These are phyloP conservation scores for Suillus lakei DNA, from an alignment of 768 basidiomycete species.

Conservation along the genomic window DNA sequence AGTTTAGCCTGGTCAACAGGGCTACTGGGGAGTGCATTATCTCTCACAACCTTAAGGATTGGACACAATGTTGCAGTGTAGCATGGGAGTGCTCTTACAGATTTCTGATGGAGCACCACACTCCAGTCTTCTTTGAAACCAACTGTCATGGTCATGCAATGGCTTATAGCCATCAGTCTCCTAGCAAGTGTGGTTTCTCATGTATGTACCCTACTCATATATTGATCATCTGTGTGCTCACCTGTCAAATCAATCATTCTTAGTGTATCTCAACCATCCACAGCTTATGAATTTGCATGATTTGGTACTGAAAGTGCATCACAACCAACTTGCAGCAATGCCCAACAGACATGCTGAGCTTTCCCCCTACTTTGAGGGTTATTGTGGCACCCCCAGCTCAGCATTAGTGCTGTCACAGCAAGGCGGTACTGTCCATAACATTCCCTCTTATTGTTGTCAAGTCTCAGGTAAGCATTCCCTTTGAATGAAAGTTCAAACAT, in stretches of 20 bases:
- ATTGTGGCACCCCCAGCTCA: too few relatives aligned
- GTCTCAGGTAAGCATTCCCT: too few relatives aligned
- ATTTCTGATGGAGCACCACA: not conserved
- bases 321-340: not conserved
- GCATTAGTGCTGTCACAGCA: too few relatives aligned
- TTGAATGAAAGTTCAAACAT: too few relatives aligned
- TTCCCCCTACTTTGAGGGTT: too few relatives aligned
- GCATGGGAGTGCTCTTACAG: constrained; percentile 1
- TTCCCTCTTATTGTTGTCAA: too few relatives aligned
- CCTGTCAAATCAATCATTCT: not conserved
- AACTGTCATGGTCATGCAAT: not conserved
- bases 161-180: not conserved
- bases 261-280: not conserved
- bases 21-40: not conserved
- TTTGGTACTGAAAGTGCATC: not conserved
- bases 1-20: not conserved
- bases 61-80: not conserved
- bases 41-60: not conserved
- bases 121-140: not conserved
- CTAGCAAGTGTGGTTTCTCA: not conserved
- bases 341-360: not conserved
- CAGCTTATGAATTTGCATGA: not conserved
- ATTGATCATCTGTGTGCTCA: not conserved
- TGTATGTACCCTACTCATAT: too few relatives aligned
- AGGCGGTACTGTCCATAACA: too few relatives aligned